Conservation (phyloP, 2,329 filamentous ascomycete species). For the Beauveria medogensis region DNA sequence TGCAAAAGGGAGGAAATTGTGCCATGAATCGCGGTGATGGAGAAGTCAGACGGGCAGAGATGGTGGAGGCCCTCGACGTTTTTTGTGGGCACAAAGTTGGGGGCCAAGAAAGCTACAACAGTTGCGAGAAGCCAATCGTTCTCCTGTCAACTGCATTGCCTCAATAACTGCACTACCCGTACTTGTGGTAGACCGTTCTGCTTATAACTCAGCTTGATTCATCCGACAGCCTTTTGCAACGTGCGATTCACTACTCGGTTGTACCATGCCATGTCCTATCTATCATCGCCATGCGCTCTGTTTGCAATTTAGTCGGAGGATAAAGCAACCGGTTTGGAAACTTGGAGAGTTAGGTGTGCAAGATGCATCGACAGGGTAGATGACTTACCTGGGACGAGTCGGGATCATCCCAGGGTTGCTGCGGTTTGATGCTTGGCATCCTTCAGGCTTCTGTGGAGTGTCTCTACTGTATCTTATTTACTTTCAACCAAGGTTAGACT, state of each 20-base stretch:
- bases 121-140: no score
- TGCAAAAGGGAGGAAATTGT: neutral
- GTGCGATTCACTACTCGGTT: neutral
- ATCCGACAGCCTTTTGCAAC: neutral
- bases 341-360: neutral
- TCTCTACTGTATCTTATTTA: constrained; percentile 3
- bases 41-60: neutral
- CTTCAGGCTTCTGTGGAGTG: neutral
- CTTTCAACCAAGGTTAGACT: constrained; percentile 1
- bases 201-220: no score
- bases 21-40: neutral
- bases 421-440: neutral
- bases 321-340: constrained; percentile 2
- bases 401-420: constrained; percentile 1
- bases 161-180: no score
- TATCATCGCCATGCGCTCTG: constrained; percentile 5
- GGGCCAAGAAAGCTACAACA: no score
- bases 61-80: no score
- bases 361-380: neutral
- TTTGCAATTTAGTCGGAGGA: constrained; percentile 5
- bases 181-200: no score
- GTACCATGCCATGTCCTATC: neutral
- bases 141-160: no score
- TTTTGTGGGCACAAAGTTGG: no score
- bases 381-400: neutral